A percentile compares a stretch with the other conserved stretches of the same genome.
phyloP scores from a whole-genome alignment of 1,139 yeast genomes.

The Candida sojae region DNA sequence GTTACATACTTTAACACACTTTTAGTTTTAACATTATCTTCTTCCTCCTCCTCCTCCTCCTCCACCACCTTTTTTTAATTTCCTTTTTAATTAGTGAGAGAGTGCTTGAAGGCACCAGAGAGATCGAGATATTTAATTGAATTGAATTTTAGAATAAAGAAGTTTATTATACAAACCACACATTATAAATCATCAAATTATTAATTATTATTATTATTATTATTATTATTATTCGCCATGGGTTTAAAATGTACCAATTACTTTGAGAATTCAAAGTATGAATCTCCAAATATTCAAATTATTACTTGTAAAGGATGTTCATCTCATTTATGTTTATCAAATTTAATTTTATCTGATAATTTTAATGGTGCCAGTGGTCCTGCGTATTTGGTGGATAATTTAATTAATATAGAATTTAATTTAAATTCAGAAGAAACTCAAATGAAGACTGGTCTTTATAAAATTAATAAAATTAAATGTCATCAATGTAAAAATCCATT shows the following conservation, averaged over 20 bases:
- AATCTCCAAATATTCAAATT: slow-evolving; percentile 38
- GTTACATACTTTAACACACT: too few relatives aligned
- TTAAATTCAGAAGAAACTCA: slow-evolving; percentile 33
- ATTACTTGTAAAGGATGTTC: slow-evolving; percentile 55
- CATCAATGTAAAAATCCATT: slow-evolving; percentile 60
- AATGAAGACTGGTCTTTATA: slow-evolving; percentile 75
- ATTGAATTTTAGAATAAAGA: too few relatives aligned
- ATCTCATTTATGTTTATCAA: slow-evolving; percentile 51
- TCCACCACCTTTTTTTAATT: neutral
- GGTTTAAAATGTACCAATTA: slow-evolving; percentile 42
- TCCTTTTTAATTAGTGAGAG: too few relatives aligned
- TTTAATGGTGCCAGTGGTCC: slow-evolving; percentile 55
- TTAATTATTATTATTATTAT: too few relatives aligned
- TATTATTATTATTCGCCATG: slow-evolving; percentile 20
- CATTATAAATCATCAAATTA: too few relatives aligned
- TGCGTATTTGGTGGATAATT: slow-evolving; percentile 51
- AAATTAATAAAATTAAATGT: slow-evolving; percentile 65
- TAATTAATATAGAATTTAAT: slow-evolving; percentile 44
- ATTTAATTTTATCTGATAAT: slow-evolving; percentile 49
- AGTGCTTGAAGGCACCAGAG: too few relatives aligned
- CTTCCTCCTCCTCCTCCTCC: slow-evolving; percentile 1
- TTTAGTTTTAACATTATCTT: neutral
- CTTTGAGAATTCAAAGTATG: slow-evolving; percentile 37
- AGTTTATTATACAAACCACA: too few relatives aligned
- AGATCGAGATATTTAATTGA: too few relatives aligned